Evolutionary conservation across 2,329 filamentous ascomycete genomes (phyloP).

Genomic region (Penicillium olsonii): DNA sequence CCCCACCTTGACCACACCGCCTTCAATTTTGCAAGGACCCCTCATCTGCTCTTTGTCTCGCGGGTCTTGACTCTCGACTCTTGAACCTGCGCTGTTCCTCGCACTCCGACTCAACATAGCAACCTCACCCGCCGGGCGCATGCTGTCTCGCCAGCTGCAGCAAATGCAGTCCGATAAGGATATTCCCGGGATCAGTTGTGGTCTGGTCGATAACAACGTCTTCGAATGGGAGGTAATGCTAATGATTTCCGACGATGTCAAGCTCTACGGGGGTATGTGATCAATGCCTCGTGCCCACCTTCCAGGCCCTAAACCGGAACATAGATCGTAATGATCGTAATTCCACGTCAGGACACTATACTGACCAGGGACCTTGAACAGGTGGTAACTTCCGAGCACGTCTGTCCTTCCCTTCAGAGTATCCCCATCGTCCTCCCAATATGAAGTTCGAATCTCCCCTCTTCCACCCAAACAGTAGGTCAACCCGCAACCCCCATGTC

Average conservation of each 20-base stretch:
- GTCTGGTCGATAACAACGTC: constrained; percentile 80
- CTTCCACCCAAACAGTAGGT: constrained; percentile 85
- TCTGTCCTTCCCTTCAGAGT: constrained; percentile 79
- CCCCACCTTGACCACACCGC: constrained; percentile 18
- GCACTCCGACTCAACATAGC: constrained; percentile 34
- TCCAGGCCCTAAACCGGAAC: neutral
- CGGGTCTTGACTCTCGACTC: neutral
- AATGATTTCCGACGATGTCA: constrained; percentile 94
- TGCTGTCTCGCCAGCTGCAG: constrained; percentile 84
- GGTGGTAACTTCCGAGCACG: constrained; percentile 90
- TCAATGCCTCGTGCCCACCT: neutral
- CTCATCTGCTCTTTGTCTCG: constrained; percentile 9
- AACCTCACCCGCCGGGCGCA: constrained; percentile 52
- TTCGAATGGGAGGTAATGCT: constrained; percentile 99
- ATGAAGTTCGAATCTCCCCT: constrained; percentile 84
- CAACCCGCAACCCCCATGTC: neutral
- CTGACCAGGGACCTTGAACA: constrained; percentile 36
- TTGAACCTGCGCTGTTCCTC: neutral
- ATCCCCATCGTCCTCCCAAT: constrained; percentile 83
- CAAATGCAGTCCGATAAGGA: constrained; percentile 91
- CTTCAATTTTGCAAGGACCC: constrained; percentile 19
- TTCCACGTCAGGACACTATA: neutral
- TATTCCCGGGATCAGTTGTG: constrained; percentile 91
- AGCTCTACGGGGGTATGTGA: constrained; percentile 81
- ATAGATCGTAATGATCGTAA: neutral